Conservation (phyloP, 257 asterid genomes). For the Solanum bulbocastanum region DNA sequence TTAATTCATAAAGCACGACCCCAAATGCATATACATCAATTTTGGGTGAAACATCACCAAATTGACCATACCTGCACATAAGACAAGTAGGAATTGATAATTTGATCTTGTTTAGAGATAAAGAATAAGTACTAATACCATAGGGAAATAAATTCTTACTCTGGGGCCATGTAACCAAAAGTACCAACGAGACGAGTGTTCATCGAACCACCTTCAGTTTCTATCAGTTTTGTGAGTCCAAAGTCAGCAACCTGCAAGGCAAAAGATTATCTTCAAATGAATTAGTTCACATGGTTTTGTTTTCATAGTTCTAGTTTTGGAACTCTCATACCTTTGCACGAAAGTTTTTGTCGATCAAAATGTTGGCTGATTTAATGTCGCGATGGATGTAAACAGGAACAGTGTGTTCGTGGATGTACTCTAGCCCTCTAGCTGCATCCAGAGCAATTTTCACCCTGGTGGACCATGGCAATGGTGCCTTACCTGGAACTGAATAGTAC, state of each 20-base stretch:
- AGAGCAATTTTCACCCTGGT: slow-evolving; percentile 77
- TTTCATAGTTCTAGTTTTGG: not conserved
- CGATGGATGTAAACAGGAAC: slow-evolving; percentile 86
- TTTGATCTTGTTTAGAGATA: not conserved
- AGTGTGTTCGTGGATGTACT: slow-evolving; percentile 88
- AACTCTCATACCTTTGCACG: slow-evolving; percentile 55
- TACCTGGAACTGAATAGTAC: slow-evolving; percentile 15
- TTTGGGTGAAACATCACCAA: slow-evolving; percentile 71
- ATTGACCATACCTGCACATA: slow-evolving; percentile 59
- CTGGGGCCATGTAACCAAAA: slow-evolving; percentile 88
- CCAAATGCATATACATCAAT: slow-evolving; percentile 83
- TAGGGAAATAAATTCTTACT: slow-evolving; percentile 24
- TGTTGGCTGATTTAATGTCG: slow-evolving; percentile 72
- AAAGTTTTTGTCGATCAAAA: slow-evolving; percentile 59
- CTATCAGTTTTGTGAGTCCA: slow-evolving; percentile 73
- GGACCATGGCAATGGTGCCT: slow-evolving; percentile 54
- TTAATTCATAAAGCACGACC: slow-evolving; percentile 65
- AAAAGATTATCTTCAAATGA: not conserved
- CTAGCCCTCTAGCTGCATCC: slow-evolving; percentile 94
- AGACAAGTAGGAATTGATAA: not conserved
- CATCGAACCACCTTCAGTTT: slow-evolving; percentile 62
- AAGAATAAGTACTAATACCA: not conserved
- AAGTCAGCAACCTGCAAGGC: slow-evolving; percentile 74
- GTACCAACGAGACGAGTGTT: slow-evolving; percentile 84
- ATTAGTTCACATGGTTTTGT: not conserved